Evolutionary conservation across 2,329 filamentous ascomycete genomes (phyloP).

Genomic region (Whalleya microplaca): DNA sequence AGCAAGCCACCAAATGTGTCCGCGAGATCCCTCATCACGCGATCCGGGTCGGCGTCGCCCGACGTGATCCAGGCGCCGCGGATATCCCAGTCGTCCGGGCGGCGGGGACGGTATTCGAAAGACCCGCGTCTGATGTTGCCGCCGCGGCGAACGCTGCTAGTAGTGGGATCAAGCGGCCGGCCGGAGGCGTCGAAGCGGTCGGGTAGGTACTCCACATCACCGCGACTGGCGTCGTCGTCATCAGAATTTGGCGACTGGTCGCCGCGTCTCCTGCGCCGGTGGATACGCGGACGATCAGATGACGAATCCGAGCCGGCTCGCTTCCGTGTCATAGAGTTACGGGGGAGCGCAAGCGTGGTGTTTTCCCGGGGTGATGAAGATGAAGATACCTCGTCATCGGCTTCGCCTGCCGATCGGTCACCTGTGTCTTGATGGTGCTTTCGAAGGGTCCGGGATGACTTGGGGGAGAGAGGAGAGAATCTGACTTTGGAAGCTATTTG

Average conservation of each 20-base stretch:
- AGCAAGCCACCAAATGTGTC: conserved; percentile 16
- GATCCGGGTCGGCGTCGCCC: conserved; percentile 18
- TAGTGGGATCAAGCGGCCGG: conserved; percentile 22
- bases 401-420: conserved; percentile 11
- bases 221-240: conserved; percentile 31
- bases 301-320: conserved; percentile 31
- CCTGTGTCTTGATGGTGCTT: conserved; percentile 26
- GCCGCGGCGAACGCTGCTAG: conserved; percentile 1
- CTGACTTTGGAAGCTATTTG: conserved; percentile 28
- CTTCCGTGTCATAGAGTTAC: conserved; percentile 12
- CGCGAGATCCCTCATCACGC: conserved; percentile 11
- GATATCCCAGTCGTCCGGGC: conserved; percentile 18
- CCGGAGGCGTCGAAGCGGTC: conserved; percentile 37
- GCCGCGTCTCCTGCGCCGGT: conserved; percentile 9
- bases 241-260: conserved; percentile 21
- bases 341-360: conserved; percentile 5
- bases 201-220: conserved; percentile 38
- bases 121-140: conserved; percentile 20
- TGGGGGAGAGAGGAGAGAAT: conserved; percentile 37
- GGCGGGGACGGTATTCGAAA: conserved; percentile 28
- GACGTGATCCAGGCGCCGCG: conserved; percentile 18
- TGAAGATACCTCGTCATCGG: conserved; percentile 1
- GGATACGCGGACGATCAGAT: conserved; percentile 17
- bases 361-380: not conserved
- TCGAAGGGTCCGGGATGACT: conserved; percentile 35